A percentile compares a stretch with the other conserved stretches of the same genome.
Conservation (phyloP, 2,329 filamentous ascomycete genomes). For the Hymenoscyphus infarciens region DNA sequence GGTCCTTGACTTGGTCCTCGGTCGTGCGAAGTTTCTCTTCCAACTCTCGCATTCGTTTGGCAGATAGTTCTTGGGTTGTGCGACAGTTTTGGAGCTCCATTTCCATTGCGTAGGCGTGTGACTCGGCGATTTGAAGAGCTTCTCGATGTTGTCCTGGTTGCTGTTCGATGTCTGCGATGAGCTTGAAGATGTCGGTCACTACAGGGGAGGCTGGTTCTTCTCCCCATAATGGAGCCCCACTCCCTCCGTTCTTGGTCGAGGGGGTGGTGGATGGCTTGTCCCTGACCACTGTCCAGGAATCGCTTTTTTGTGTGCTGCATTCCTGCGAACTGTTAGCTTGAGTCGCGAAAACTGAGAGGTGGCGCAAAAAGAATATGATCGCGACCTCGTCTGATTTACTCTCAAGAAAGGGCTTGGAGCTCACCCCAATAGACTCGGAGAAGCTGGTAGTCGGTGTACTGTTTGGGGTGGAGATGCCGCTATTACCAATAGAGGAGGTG, state of each 20-base stretch:
- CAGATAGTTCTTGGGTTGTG: not conserved
- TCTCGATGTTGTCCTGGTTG: not conserved
- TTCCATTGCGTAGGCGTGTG: not conserved
- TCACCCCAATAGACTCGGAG: not conserved
- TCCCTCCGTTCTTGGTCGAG: not conserved
- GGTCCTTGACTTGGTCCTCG: not conserved
- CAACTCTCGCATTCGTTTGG: not conserved
- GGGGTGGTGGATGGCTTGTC: not conserved
- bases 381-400: too few species aligned
- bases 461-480: not conserved
- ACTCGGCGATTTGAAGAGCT: not conserved
- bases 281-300: not conserved
- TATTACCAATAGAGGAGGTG: not conserved
- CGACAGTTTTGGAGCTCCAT: not conserved
- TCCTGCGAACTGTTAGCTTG: not conserved
- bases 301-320: not conserved
- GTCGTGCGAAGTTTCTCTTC: not conserved
- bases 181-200: not conserved
- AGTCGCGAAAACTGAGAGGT: not conserved
- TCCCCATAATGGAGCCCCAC: not conserved
- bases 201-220: not conserved
- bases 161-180: not conserved
- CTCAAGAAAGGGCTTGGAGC: not conserved
- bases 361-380: not conserved
- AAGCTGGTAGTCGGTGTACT: not conserved